Base-by-base conservation (phyloP, 2,329 filamentous ascomycete genomes). In the Penicillium sp. region DNA sequence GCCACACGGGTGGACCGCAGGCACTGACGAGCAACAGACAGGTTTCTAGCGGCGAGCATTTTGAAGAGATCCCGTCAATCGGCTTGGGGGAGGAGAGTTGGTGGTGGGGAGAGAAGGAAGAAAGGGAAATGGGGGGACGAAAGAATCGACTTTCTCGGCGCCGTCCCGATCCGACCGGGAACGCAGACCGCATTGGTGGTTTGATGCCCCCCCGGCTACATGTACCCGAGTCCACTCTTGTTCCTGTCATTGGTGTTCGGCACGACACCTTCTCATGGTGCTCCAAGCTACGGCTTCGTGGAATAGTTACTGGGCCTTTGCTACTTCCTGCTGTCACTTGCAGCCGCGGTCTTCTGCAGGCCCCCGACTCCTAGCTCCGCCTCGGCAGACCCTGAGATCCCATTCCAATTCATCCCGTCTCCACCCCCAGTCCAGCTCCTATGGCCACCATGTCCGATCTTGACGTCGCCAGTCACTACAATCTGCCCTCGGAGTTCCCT, bases 381-480 rank as follows among this genome's bases (percentile, higher is more conserved):
- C 15, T 20, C 20, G 13, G 26, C 17, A 35, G 15, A 17, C 14
- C 7, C 16, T 37, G 15, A 23, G 16, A 36, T 13, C 33, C 28
- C 20, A 38, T 40, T 38, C 23, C 33, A 41, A 43, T 42, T 45
- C 34, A 34, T 27, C 45, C 44, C 17, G 34, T 39, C 40, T 37
- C 32, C 45, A 39, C 20, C 19, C 10, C 30, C 11, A n/a, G 10
- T n/a, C 14, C 25, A 27, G 5, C 41, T n/a, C n/a, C n/a, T n/a
- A n/a, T 14, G 34, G 39, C 27, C 51, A 69, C 56, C 39, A 75
- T 80, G 83, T 77, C 81, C 48, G 86, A 93, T 59, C 79, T 83
- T 57, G 84, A 93, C 59, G 80, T 97, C 39, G 80, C 93, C 57
- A 89, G 89, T 55, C 89, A 94, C 70, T 97, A 97, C 72, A 86